Base-by-base conservation (phyloP, 345 rosid genomes). In the Gossypium ekmanianum region DNA sequence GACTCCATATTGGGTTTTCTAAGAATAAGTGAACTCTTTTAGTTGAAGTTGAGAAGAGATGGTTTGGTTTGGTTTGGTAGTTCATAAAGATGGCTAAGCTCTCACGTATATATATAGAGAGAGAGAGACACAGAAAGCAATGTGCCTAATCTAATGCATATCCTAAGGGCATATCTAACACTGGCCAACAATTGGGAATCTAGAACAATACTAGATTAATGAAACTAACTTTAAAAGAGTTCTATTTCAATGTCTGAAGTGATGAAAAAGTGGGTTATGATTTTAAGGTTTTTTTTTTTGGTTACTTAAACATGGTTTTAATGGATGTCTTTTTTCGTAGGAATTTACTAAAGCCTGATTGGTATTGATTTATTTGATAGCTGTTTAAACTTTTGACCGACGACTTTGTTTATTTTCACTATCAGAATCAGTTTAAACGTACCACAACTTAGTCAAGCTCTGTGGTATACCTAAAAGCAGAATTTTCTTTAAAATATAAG, bases 1-100 rank as follows among this genome's bases (percentile, higher is more conserved):
- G 71, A 29, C 45, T 85, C 88, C 88, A 83, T 83, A 51, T 59
- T 17, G 17, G 57, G 61, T 29, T 24, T 16, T 26, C 17, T 70
- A 22, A 27, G 3, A 10, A 26, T 27, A 26, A 9, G 43, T 13
- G 50, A 24, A 8, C 7, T 13, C 12, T 24, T 47, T 24, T 48
- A 57, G 29, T 29, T n/a, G 66, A 20, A 48, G 54, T 22, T 61
- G 14, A 11, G 55, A 68, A 12, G 26, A 24, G 52, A 8, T 9
- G 1, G 11, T n/a, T 17, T 65, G 77, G 26, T 55, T 9, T 48
- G 51, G 51, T 47, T 47, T 51, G 55, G 55, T 51, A 12, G 27
- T 1, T 18, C 17, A 6, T 11, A 6, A 39, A 1, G 47, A 71
- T 17, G 13, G 22, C 14, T 29, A 39, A 52, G 6, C 7, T n/a